Conservation (phyloP, 129 eudicot species). For the Flaveria robusta region DNA sequence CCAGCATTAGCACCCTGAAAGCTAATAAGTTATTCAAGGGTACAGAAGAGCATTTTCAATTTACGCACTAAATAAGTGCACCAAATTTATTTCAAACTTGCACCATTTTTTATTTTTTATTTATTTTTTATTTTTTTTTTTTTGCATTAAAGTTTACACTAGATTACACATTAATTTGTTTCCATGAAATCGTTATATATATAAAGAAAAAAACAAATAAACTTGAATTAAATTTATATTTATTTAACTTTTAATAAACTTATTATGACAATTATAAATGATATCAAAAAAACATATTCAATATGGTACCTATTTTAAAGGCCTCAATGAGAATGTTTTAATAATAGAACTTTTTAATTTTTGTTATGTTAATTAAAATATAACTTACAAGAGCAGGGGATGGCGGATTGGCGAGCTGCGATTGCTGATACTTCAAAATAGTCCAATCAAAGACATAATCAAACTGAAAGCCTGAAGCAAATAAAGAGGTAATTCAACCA, state of each 20-base stretch:
- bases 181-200: no score
- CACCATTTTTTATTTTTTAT: no score
- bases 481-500: neutral
- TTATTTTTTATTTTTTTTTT: no score
- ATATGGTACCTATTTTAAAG: no score
- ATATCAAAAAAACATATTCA: no score
- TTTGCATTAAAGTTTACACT: no score
- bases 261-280: neutral
- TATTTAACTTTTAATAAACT: no score
- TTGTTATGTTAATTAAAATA: neutral
- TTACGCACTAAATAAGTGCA: neutral
- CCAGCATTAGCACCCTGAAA: conserved; percentile 76
- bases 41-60: neutral
- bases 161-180: no score
- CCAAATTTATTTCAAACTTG: neutral
- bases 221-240: no score
- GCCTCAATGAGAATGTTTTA: neutral
- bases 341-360: neutral
- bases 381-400: conserved; percentile 84
- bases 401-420: conserved; percentile 88
- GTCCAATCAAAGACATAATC: conserved; percentile 98
- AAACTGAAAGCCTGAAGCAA: conserved; percentile 78
- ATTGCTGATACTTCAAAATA: conserved; percentile 87
- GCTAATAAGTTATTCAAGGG: conserved; percentile 2
- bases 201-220: neutral